These are phyloP conservation scores for Globisporangium ultimum DNA, from an alignment of 352 stramenopile genomes.

Conservation along the genomic window DNA sequence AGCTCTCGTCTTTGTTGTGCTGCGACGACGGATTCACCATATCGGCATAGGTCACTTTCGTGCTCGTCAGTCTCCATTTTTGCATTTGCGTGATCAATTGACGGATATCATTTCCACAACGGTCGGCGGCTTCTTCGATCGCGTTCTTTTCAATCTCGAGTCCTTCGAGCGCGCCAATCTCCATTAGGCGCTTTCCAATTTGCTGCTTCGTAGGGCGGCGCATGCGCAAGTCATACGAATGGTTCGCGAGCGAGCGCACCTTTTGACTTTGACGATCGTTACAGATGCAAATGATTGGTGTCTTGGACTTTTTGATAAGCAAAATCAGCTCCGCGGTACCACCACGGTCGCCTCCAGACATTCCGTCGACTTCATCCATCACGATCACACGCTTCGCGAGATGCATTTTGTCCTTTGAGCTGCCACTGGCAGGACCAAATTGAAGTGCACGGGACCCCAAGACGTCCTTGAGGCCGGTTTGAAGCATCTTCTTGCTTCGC, in stretches of 20 bases:
- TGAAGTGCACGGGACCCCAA: slow-evolving; percentile 91
- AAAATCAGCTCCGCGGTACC: slow-evolving; percentile 98
- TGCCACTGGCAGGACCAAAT: slow-evolving; percentile 53
- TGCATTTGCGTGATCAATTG: slow-evolving; percentile 97
- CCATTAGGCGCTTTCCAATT: slow-evolving; percentile 91
- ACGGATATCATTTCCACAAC: slow-evolving; percentile 97
- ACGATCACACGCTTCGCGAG: slow-evolving; percentile 92
- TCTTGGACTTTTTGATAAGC: slow-evolving; percentile 98
- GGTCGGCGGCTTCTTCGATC: slow-evolving; percentile 95
- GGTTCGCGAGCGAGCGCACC: slow-evolving; percentile 93
- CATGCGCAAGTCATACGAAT: slow-evolving; percentile 97
- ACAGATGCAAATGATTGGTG: slow-evolving; percentile 99
- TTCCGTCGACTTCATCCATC: slow-evolving; percentile 99
- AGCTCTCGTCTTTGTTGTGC: slow-evolving; percentile 91
- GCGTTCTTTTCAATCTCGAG: slow-evolving; percentile 95
- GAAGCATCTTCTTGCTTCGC: slow-evolving; percentile 95
- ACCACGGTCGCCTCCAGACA: slow-evolving; percentile 95
- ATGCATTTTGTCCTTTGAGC: slow-evolving; percentile 48
- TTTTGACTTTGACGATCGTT: slow-evolving; percentile 98
- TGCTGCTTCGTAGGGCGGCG: slow-evolving; percentile 91
- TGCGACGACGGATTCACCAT: slow-evolving; percentile 73
- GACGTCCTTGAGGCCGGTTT: slow-evolving; percentile 88
- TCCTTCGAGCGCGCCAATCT: slow-evolving; percentile 89
- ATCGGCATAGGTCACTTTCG: slow-evolving; percentile 83
- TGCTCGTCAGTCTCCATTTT: slow-evolving; percentile 90